Evolutionary conservation across 164 flowering plant genomes (phyloP), one percentile per base, ranked within the genome.

Genomic region (Vitis cinerea): DNA sequence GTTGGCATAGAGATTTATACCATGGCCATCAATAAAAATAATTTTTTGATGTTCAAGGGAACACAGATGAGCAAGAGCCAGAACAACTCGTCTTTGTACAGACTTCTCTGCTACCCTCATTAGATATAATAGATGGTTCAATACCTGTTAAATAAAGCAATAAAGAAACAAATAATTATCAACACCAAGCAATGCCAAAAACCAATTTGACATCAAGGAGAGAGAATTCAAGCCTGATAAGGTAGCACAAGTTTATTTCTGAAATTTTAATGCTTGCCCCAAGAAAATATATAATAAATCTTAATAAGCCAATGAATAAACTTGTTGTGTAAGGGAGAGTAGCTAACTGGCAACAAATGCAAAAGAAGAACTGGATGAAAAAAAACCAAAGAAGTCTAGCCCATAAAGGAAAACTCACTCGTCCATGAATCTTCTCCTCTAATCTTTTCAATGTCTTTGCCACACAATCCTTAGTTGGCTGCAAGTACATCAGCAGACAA

Each of bases 401-500:
- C 44, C 7, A 12, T 30, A 10, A 44, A 73, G 56, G 17, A 57
- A 65, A 16, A 77, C 90, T 76, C 71, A 89, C 94, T 72, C 90
- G 80, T 52, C 90, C 92, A 74, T 79, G 74, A 56, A 89, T 82
- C 78, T 89, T 89, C 80, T 87, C 92, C 81, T 83, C 90, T 53
- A 89, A 71, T 77, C 94, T 77, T 75, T 86, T 85, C 79, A 90
- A 74, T 31, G 94, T 90, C 73, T 84, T 88, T 16, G 92, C 86
- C 10, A 88, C 88, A 83, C 94, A 90, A 76, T 88, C 94, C 73
- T 84, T 88, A 29, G 88, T 85, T 69, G 85, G 84, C 88, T 87
- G 80, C 67, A 80, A 71, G 53, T 56, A 47, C 2, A 47, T 55
- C 12, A 69, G 11, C 49, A 44, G 62, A 48, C 16, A 17, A 37